Evolutionary conservation across 2,329 filamentous ascomycete genomes (phyloP).

Genomic region (Falciphora oryzae): DNA sequence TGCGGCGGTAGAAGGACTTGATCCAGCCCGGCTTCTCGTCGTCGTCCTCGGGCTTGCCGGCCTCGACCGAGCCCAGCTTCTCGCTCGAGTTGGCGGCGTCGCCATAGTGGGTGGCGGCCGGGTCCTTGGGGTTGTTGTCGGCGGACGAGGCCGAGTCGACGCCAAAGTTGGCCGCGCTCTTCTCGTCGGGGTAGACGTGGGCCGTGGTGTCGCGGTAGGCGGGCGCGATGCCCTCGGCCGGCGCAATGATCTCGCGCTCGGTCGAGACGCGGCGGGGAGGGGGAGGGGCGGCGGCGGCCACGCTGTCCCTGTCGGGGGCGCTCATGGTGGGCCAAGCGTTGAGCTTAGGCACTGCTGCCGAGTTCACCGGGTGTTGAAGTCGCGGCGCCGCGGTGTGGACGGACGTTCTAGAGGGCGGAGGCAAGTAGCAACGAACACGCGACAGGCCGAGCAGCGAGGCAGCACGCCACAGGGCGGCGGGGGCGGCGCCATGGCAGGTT

Average conservation of each 20-base stretch:
- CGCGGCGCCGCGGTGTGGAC: too few relatives aligned
- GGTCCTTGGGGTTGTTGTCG: constrained; percentile 3
- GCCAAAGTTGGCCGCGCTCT: background rate
- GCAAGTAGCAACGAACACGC: too few relatives aligned
- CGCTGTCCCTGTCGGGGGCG: background rate
- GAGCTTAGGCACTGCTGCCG: background rate
- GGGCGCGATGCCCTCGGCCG: background rate
- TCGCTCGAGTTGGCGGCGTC: constrained; percentile 8
- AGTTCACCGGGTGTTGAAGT: too few relatives aligned
- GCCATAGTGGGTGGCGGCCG: background rate
- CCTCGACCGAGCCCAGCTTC: background rate
- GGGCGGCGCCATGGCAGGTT: background rate
- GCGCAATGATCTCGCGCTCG: background rate
- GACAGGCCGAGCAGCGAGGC: background rate
- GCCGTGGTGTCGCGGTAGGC: background rate
- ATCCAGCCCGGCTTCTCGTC: background rate
- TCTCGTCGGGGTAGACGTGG: background rate
- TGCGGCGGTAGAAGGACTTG: constrained; percentile 7
- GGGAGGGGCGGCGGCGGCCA: background rate
- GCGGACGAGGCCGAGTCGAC: background rate
- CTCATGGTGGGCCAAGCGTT: constrained; percentile 3
- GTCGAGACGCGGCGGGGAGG: background rate
- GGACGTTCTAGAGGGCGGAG: too few relatives aligned
- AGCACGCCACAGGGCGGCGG: background rate
- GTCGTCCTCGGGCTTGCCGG: background rate